These are phyloP conservation scores for Termitomyces sp. DNA, from an alignment of 768 basidiomycete genomes.

Conservation along the genomic window DNA sequence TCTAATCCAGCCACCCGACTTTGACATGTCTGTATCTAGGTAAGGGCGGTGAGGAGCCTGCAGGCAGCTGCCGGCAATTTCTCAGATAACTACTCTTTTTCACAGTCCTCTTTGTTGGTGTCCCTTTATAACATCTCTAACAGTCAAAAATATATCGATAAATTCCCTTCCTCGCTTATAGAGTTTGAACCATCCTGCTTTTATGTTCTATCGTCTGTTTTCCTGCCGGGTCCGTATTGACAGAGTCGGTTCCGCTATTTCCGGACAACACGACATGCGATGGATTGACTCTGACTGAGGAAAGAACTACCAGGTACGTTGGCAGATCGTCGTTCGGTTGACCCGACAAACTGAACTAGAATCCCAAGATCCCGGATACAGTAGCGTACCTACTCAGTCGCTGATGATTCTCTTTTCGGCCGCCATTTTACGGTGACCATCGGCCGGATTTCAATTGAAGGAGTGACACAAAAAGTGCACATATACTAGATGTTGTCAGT, in stretches of 20 bases:
- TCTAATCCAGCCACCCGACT: not conserved
- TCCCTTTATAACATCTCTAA: not conserved
- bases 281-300: constrained; percentile 5
- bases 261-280: not conserved
- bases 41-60: not conserved
- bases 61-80: not conserved
- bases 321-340: constrained; percentile 7
- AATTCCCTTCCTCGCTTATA: not conserved
- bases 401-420: not conserved
- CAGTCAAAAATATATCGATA: too few relatives aligned
- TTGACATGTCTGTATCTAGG: not conserved
- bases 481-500: not conserved
- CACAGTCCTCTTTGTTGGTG: too few relatives aligned
- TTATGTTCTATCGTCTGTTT: not conserved
- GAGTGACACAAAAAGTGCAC: not conserved
- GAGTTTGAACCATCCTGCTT: not conserved
- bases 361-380: constrained; percentile 10
- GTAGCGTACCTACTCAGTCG: not conserved
- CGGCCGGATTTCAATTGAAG: not conserved
- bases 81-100: not conserved
- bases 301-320: constrained; percentile 13
- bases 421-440: not conserved
- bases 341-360: constrained; percentile 11
- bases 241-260: not conserved
- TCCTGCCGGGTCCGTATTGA: not conserved